Base-by-base conservation (phyloP, 1,284 basidiomycete genomes). In the Boletus mariae region DNA sequence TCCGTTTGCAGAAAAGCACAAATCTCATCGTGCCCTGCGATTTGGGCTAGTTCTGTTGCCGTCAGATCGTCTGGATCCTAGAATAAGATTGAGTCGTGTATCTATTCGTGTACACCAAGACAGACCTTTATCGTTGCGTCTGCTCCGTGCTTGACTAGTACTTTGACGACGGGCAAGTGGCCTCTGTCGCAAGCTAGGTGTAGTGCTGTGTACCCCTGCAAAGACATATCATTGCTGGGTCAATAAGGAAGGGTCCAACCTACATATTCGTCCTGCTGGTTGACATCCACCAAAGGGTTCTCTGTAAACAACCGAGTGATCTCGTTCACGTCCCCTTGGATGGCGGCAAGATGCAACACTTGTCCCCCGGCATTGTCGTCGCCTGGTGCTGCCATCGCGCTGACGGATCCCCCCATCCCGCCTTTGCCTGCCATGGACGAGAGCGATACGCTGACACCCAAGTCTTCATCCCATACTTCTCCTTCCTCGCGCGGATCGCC, bases 131-230 rank as follows among this genome's bases (percentile, higher is more conserved):
- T 69, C 25, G 66, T 67, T 42, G 63, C 66, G 62, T 92, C 80
- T 5, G 86, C 92, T 0, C 90, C 90, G 41, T 75, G 74, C 10
- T 71, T 62, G n/a, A 94, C 66, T 28, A 96, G 69, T 3, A 83
- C 52, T 58, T 77, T 70, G 4, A 89, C 87, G 0, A 80, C 72
- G 0, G 74, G 72, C 4, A 74, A 50, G 59, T 84, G 79, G 0
- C 92, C 93, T 66, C 93, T 76, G 65, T 96, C 93, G 17, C 84
- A 83, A 1, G 93, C 92, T 0, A 95, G 77, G 63, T 96, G 93
- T 25, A 96, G 68, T 12, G 92, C 79, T 0, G 92, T 90, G 66
- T 90, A 94, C 32, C 90, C 92, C 90, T 94, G 65, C 3, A 58
- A 47, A 52, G 29, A 26, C 45, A 34, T 23, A 40, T 54, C 52